Percentiles rank a stretch among this genome's conserved stretches.
Conservation (phyloP, 2,329 filamentous ascomycete genomes). For the Fonsecaea erecta region DNA sequence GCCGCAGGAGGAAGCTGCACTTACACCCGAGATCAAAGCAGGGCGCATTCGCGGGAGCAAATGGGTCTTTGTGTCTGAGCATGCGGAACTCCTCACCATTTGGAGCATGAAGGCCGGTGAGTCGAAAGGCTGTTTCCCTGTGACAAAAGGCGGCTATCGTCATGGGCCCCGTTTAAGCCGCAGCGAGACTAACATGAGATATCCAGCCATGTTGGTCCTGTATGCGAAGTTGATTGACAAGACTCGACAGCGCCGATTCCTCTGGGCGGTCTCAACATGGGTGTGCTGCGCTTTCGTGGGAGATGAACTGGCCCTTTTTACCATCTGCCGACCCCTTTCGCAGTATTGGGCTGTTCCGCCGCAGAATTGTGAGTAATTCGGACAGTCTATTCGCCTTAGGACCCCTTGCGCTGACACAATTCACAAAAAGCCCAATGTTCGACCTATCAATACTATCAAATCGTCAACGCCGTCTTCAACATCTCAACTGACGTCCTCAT, state of each 20-base stretch:
- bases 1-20: slow-evolving; percentile 48
- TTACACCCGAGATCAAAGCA: slow-evolving; percentile 54
- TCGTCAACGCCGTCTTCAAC: slow-evolving; percentile 53
- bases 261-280: slow-evolving; percentile 49
- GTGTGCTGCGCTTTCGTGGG: slow-evolving; percentile 53
- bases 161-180: slow-evolving; percentile 57
- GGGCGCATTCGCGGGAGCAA: slow-evolving; percentile 61
- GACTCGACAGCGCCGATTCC: slow-evolving; percentile 34
- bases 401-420: neutral
- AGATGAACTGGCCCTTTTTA: slow-evolving; percentile 56
- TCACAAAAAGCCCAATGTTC: slow-evolving; percentile 44
- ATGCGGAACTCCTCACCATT: slow-evolving; percentile 62
- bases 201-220: slow-evolving; percentile 3
- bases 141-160: slow-evolving; percentile 50
- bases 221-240: slow-evolving; percentile 20
- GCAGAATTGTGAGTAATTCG: slow-evolving; percentile 34
- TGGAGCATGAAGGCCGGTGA: slow-evolving; percentile 56
- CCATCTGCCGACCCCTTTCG: slow-evolving; percentile 56
- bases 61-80: slow-evolving; percentile 65
- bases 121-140: neutral
- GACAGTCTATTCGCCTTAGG: neutral
- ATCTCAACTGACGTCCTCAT: slow-evolving; percentile 52
- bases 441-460: slow-evolving; percentile 52
- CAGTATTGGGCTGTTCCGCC: slow-evolving; percentile 57
- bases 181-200: slow-evolving; percentile 37